These are phyloP conservation scores for Meyerozyma sp. DNA, from an alignment of 1,139 yeast genomes.

Conservation along the genomic window DNA sequence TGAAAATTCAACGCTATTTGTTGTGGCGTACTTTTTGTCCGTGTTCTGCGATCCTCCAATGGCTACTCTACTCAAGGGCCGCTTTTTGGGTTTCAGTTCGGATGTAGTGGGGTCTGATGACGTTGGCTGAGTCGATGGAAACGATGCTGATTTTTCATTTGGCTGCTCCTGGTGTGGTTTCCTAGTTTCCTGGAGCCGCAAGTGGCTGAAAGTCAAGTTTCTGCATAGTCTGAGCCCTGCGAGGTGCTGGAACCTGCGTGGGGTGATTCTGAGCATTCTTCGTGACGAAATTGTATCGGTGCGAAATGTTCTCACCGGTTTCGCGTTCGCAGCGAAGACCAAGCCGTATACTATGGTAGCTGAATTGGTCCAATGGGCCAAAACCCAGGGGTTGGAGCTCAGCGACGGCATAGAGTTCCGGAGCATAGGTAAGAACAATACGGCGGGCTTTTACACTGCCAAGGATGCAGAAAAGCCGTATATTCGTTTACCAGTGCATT, in stretches of 20 bases:
- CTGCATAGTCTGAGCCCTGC: neutral
- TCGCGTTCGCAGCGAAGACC: neutral
- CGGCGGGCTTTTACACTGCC: slow-evolving; percentile 7
- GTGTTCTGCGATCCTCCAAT: slow-evolving; percentile 31
- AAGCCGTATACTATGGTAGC: neutral
- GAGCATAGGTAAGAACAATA: slow-evolving; percentile 3
- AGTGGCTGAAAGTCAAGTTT: neutral
- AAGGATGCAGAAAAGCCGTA: slow-evolving; percentile 6
- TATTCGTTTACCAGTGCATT: slow-evolving; percentile 30
- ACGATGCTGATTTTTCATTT: neutral
- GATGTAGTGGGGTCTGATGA: neutral
- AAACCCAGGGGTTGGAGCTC: neutral
- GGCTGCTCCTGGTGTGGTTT: neutral
- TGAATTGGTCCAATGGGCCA: neutral
- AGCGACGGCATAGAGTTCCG: slow-evolving; percentile 4
- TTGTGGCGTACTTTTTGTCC: slow-evolving; percentile 25
- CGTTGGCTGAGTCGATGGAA: neutral
- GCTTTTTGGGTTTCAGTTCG: slow-evolving; percentile 2
- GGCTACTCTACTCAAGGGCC: slow-evolving; percentile 48
- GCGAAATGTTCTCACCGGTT: neutral
- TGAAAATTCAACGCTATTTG: slow-evolving; percentile 57
- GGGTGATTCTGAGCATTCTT: neutral
- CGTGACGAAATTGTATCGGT: neutral
- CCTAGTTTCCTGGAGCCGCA: neutral
- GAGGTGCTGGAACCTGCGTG: neutral